Conservation (phyloP, 2,329 filamentous ascomycete genomes). For the Byssothecium circinans region DNA sequence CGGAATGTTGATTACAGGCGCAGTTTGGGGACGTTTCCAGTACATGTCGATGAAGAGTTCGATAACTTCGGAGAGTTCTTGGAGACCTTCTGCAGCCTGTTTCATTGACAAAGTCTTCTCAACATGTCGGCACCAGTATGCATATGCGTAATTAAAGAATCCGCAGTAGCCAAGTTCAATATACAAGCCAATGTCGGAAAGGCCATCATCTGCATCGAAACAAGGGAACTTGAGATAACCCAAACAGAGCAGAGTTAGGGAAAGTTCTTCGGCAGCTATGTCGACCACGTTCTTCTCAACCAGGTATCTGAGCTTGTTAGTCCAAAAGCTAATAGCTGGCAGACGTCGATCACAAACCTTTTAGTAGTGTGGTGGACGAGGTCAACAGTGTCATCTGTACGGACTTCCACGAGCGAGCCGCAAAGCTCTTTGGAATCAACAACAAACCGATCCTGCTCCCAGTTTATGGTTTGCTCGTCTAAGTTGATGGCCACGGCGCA, state of each 20-base stretch:
- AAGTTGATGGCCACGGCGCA: slow-evolving; percentile 40
- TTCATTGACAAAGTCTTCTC: not conserved
- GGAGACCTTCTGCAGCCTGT: not conserved
- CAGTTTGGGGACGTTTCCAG: not conserved
- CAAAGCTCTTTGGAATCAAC: slow-evolving; percentile 36
- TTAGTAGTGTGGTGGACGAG: slow-evolving; percentile 15
- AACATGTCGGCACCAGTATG: too few species aligned
- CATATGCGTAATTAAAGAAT: too few species aligned
- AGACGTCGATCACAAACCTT: slow-evolving; percentile 8
- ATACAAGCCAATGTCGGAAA: too few species aligned
- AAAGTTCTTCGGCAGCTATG: too few species aligned
- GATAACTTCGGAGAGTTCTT: slow-evolving; percentile 1
- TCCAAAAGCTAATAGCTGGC: too few species aligned
- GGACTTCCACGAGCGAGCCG: slow-evolving; percentile 41
- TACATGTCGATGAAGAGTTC: slow-evolving; percentile 2
- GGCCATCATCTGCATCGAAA: too few species aligned
- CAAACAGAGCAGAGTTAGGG: too few species aligned
- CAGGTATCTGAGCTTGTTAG: not conserved
- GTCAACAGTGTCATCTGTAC: slow-evolving; percentile 2
- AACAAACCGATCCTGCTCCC: slow-evolving; percentile 24
- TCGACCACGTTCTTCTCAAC: too few species aligned
- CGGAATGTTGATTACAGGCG: not conserved
- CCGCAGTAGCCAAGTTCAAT: too few species aligned
- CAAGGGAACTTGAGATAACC: too few species aligned
- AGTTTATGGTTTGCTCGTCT: slow-evolving; percentile 24